These are phyloP conservation scores for Spizellomyces sp. DNA, from an alignment of 192 early-diverging fungal species.

Conservation along the genomic window DNA sequence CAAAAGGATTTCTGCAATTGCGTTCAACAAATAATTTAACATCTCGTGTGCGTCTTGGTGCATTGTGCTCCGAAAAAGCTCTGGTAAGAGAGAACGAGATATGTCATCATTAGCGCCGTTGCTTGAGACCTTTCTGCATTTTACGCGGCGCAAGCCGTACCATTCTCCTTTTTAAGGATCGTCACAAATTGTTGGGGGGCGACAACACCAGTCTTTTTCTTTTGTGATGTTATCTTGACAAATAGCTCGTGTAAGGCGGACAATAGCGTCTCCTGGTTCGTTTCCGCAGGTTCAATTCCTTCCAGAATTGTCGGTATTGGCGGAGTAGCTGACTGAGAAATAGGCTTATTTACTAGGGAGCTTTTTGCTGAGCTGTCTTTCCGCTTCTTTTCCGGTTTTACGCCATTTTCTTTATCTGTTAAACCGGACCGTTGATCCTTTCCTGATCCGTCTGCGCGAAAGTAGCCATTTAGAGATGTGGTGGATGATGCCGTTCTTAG, in stretches of 20 bases:
- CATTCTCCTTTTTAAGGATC: constrained; percentile 92
- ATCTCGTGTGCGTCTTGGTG: constrained; percentile 99
- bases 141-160: constrained; percentile 43
- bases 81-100: constrained; percentile 46
- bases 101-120: not conserved
- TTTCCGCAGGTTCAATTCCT: constrained; percentile 8
- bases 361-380: constrained; percentile 9
- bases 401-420: not conserved
- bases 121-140: not conserved
- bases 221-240: constrained; percentile 75
- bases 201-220: constrained; percentile 80
- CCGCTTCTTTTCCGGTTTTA: not conserved
- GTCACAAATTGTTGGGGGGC: constrained; percentile 83
- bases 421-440: too few relatives aligned
- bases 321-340: constrained; percentile 21
- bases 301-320: constrained; percentile 26
- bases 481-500: constrained; percentile 24
- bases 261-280: constrained; percentile 79
- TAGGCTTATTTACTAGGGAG: not conserved
- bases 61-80: constrained; percentile 87
- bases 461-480: constrained; percentile 18
- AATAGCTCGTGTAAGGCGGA: constrained; percentile 86
- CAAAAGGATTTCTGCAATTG: constrained; percentile 78
- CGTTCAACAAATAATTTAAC: constrained; percentile 91
- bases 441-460: not conserved